Evolutionary conservation across 257 asterid genomes (phyloP).

Genomic region (Penstemon davidsonii): DNA sequence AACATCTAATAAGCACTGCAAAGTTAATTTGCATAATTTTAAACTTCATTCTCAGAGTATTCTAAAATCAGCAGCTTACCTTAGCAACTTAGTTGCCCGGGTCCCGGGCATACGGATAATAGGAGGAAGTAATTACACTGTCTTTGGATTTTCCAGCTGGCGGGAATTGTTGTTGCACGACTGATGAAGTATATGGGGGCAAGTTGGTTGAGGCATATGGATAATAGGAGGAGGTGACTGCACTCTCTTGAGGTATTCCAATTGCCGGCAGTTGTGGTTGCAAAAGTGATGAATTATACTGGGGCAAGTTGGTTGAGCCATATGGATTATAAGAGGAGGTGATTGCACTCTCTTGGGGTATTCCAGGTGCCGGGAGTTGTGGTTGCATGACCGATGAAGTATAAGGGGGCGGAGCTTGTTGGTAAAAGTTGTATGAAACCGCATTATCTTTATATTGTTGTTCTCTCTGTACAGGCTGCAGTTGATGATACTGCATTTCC

Average conservation of each 20-base stretch:
- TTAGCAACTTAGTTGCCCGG: background rate
- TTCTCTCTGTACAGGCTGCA: conserved; percentile 23
- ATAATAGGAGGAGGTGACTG: conserved; percentile 26
- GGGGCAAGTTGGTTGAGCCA: background rate
- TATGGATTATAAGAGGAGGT: conserved; percentile 23
- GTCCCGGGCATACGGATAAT: conserved; percentile 17
- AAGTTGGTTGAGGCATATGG: background rate
- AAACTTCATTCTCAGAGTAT: background rate
- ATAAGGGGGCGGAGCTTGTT: conserved; percentile 26
- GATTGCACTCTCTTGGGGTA: conserved; percentile 27
- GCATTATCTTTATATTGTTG: conserved; percentile 25
- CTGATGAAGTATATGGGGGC: conserved; percentile 31
- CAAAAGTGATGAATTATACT: conserved; percentile 29
- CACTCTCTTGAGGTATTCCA: conserved; percentile 21
- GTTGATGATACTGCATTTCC: conserved; percentile 32
- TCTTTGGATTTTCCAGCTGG: conserved; percentile 24
- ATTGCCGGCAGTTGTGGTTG: conserved; percentile 33
- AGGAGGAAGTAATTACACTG: conserved; percentile 22
- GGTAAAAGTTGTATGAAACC: conserved; percentile 33
- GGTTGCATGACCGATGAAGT: conserved; percentile 33
- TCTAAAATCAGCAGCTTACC: conserved; percentile 12
- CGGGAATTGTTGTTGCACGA: conserved; percentile 29
- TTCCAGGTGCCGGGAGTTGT: conserved; percentile 26
- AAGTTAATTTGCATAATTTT: background rate
- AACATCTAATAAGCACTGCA: background rate